These are phyloP conservation scores for Podospora conica DNA, from an alignment of 495 filamentous ascomycete species.

Conservation along the genomic window DNA sequence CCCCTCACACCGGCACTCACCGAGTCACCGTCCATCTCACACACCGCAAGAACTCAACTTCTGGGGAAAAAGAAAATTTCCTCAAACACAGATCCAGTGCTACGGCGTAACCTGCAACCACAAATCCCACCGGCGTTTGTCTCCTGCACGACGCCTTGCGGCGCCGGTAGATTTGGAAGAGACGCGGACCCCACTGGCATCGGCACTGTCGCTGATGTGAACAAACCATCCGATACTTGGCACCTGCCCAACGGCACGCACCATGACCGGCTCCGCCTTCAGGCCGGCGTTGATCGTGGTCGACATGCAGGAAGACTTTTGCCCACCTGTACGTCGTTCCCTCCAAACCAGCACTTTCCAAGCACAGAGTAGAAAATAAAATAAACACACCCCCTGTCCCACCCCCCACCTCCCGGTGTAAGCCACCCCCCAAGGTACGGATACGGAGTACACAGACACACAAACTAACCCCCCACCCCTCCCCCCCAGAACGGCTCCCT, in stretches of 20 bases:
- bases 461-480: neutral
- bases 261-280: constrained; percentile 19
- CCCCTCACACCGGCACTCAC: neutral
- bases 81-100: neutral
- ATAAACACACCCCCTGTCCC: neutral
- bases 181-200: neutral
- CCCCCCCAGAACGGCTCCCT: constrained; percentile 66
- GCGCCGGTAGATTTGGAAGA: neutral
- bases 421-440: neutral
- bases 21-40: neutral
- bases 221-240: neutral
- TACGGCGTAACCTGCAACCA: neutral
- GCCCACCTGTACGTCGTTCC: constrained; percentile 65
- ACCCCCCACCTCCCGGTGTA: neutral
- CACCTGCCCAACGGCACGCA: constrained; percentile 1
- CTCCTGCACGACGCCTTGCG: neutral
- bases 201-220: neutral
- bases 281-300: constrained; percentile 57
- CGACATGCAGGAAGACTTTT: constrained; percentile 96
- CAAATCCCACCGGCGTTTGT: neutral
- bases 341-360: constrained; percentile 4
- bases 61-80: neutral
- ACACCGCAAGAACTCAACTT: neutral
- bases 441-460: neutral
- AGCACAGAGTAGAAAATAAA: neutral